Conservation (phyloP, 768 basidiomycete species). For the Daedalea quercina region DNA sequence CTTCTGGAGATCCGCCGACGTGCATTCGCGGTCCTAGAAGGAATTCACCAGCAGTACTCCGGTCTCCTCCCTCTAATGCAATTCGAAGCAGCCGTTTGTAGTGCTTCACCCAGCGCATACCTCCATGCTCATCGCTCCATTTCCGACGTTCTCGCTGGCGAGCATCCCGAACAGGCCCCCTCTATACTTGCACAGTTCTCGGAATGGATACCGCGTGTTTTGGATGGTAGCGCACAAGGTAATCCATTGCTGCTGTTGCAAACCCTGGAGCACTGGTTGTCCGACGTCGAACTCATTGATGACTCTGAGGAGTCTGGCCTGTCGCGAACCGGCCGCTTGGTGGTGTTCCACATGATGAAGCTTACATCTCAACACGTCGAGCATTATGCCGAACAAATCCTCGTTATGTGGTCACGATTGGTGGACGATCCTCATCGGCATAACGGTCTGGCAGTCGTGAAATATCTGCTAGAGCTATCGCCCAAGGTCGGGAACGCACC, state of each 20-base stretch:
- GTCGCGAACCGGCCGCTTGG: conserved; percentile 52
- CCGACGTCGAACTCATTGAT: conserved; percentile 62
- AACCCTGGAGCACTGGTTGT: conserved; percentile 80
- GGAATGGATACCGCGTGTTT: conserved; percentile 62
- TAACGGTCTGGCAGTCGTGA: conserved; percentile 73
- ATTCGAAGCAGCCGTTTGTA: conserved; percentile 69
- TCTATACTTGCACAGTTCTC: conserved; percentile 66
- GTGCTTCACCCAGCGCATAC: conserved; percentile 69
- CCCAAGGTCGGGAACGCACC: conserved; percentile 74
- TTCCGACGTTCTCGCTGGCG: conserved; percentile 71
- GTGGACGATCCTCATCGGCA: conserved; percentile 64
- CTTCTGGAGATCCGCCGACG: conserved; percentile 55
- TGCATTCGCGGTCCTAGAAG: conserved; percentile 73
- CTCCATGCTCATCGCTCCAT: conserved; percentile 74
- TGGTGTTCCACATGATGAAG: conserved; percentile 77
- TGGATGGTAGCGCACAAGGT: conserved; percentile 39
- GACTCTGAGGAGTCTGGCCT: conserved; percentile 45
- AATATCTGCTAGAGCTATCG: conserved; percentile 84
- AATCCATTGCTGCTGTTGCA: conserved; percentile 60
- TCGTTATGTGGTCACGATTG: conserved; percentile 71
- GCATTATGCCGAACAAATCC: conserved; percentile 73
- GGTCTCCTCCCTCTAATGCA: conserved; percentile 64
- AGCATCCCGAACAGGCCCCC: conserved; percentile 60
- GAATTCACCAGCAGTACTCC: conserved; percentile 60
- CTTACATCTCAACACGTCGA: conserved; percentile 72